These are phyloP conservation scores for Colletotrichum higginsianum DNA, from an alignment of 2,329 filamentous ascomycete genomes.

Conservation along the genomic window DNA sequence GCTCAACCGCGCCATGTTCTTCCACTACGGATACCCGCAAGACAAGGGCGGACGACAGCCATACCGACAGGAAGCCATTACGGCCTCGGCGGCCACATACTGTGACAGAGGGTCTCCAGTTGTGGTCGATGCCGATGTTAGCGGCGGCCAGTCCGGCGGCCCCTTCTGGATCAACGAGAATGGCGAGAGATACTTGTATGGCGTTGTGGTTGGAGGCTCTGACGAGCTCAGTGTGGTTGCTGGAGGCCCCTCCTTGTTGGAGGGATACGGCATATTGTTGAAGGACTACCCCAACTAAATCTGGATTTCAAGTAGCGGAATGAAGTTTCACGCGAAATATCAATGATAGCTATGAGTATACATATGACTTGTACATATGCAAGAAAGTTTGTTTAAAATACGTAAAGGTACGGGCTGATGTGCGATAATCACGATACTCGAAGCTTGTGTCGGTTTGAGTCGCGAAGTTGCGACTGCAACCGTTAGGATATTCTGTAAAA, in stretches of 20 bases:
- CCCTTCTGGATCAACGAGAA: constrained; percentile 35
- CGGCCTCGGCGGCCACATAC: constrained; percentile 20
- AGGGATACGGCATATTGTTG: constrained; percentile 22
- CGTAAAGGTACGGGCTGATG: no score
- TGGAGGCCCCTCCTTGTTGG: constrained; percentile 23
- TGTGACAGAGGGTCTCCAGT: constrained; percentile 31
- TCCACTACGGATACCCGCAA: constrained; percentile 45
- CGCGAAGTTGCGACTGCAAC: no score
- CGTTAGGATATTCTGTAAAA: no score
- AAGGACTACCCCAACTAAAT: constrained; percentile 32
- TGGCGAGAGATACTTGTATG: constrained; percentile 30
- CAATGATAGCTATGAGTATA: no score
- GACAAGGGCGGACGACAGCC: constrained; percentile 42
- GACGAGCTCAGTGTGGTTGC: constrained; percentile 13
- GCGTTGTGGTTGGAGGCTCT: constrained; percentile 20
- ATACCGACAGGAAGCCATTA: constrained; percentile 41
- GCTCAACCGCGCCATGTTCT: constrained; percentile 42
- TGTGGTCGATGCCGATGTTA: constrained; percentile 29
- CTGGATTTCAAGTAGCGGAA: neutral
- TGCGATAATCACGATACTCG: no score
- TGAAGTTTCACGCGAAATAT: no score
- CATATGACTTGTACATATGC: no score
- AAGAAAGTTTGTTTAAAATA: no score
- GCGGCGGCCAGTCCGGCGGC: constrained; percentile 31
- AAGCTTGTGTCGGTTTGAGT: no score